Evolutionary conservation across 129 eudicot species (phyloP), one percentile per base, ranked within the genome.

Genomic region (Tagetes erecta): DNA sequence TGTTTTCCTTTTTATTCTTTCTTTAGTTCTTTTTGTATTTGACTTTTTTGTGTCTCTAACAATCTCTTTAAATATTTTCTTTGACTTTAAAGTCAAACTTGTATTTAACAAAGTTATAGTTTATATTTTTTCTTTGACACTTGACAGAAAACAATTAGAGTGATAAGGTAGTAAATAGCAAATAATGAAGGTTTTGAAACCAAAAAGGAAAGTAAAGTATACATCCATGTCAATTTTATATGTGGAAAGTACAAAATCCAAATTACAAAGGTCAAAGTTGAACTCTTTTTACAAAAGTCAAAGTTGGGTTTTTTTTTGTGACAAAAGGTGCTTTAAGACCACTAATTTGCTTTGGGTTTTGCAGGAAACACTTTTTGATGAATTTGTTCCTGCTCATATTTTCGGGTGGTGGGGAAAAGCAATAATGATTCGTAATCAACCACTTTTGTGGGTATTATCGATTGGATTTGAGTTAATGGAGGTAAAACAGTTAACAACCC

Each of bases 331-430:
- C 31, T 72, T 72, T 62, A 5, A 12, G 60, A n/a, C 47, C 42
- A 52, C 79, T 34, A 66, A 76, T 14, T 34, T 68, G 60, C 45
- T 68, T 71, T 13, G 36, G 64, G 77, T 70, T 70, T 70, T 78
- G 38, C 76, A 95, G 99, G 97, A 84, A 13, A 91, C 97, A 49
- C 85, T 95, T 63, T 95, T 95, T 73, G 99, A 95, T 84, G 97
- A 86, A 68, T 95, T 95, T 85, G 97, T 95, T 70, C 78, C 87
- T 8, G 99, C 99, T 44, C 99, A 95, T 83, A 51, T 95, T 2
- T 85, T 95, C 60, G 99, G 99, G 56, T 95, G 99, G 99, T 95
- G 99, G 99, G 99, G 99, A n/a, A 95, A 95, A 90, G 99, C 99
- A 77, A 95, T 95, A 68, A 95, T 95, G 99, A 95, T 95, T 65